A percentile compares a stretch with the other conserved stretches of the same genome.
These are phyloP conservation scores for Lasiodiplodia citricola DNA, from an alignment of 2,329 filamentous ascomycete genomes.

Conservation along the genomic window DNA sequence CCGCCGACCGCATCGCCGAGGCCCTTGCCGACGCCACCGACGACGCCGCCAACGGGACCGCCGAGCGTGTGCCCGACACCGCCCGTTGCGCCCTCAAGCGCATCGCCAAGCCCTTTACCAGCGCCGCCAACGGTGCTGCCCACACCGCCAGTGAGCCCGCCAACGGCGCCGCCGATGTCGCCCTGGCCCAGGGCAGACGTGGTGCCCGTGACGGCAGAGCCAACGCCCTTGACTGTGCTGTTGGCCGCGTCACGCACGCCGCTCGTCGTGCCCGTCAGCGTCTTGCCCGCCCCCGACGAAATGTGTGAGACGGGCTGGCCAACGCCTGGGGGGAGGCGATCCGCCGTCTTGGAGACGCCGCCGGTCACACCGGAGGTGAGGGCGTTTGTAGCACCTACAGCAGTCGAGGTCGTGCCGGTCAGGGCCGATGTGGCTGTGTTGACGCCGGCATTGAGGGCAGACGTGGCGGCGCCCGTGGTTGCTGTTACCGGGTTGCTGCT, in stretches of 20 bases:
- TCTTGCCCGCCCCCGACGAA: conserved; percentile 49
- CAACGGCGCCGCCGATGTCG: conserved; percentile 46
- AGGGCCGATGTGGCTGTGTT: conserved; percentile 41
- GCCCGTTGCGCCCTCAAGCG: conserved; percentile 31
- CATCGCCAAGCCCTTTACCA: conserved; percentile 31
- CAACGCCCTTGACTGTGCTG: conserved; percentile 47
- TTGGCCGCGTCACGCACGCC: conserved; percentile 49
- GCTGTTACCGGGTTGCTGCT: conserved; percentile 33
- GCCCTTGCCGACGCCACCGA: conserved; percentile 45
- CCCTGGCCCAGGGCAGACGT: conserved; percentile 50
- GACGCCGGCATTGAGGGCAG: conserved; percentile 44
- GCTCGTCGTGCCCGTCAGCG: conserved; percentile 45
- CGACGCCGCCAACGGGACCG: conserved; percentile 34
- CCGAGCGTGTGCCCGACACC: conserved; percentile 42
- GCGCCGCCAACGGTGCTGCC: conserved; percentile 43
- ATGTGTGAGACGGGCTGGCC: conserved; percentile 48
- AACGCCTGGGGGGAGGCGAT: conserved; percentile 41
- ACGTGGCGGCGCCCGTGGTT: conserved; percentile 40
- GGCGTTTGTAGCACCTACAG: conserved; percentile 42
- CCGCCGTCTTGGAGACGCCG: conserved; percentile 44
- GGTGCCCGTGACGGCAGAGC: conserved; percentile 51
- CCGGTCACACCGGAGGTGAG: conserved; percentile 46
- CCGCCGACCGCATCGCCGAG: conserved; percentile 47
- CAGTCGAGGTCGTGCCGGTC: conserved; percentile 45
- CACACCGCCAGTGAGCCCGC: conserved; percentile 42